Conservation (phyloP, 2,329 filamentous ascomycete species). For the Hymenoscyphus infarciens region DNA sequence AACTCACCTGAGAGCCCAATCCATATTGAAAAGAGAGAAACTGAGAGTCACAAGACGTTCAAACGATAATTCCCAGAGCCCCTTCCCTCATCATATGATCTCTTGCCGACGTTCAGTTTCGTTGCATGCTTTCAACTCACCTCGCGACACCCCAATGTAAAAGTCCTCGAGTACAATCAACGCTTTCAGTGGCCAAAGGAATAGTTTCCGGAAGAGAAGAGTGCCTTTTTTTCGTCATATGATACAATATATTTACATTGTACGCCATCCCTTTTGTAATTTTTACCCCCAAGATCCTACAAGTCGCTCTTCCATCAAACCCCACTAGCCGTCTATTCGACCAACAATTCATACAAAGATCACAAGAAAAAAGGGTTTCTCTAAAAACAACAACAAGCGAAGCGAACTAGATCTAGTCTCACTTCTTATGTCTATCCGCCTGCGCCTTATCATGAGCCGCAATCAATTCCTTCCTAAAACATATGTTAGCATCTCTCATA, state of each 20-base stretch:
- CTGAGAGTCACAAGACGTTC: too few relatives aligned
- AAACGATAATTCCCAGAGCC: too few relatives aligned
- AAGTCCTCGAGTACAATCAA: too few relatives aligned
- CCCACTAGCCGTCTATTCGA: not conserved
- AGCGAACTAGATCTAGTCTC: slow-evolving; percentile 12
- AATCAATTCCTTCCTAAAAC: slow-evolving; percentile 57
- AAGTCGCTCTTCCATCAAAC: not conserved
- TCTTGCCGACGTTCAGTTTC: too few relatives aligned
- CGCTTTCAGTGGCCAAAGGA: not conserved
- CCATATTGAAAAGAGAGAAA: not conserved
- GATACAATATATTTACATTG: slow-evolving; percentile 20
- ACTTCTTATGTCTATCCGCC: slow-evolving; percentile 47
- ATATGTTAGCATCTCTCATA: slow-evolving; percentile 3
- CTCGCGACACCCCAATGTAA: too few relatives aligned
- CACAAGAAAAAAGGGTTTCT: slow-evolving; percentile 1
- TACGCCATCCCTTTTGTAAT: slow-evolving; percentile 11
- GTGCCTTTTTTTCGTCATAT: slow-evolving; percentile 19
- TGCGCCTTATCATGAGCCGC: slow-evolving; percentile 65
- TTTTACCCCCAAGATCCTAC: not conserved
- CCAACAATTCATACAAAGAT: slow-evolving; percentile 3
- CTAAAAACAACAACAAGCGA: slow-evolving; percentile 14
- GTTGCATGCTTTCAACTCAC: too few relatives aligned
- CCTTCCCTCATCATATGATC: too few relatives aligned
- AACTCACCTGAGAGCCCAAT: not conserved
- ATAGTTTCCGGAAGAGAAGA: slow-evolving; percentile 16